phyloP scores from a whole-genome alignment of 495 filamentous ascomycete species.

The Lophium mytilinum region DNA sequence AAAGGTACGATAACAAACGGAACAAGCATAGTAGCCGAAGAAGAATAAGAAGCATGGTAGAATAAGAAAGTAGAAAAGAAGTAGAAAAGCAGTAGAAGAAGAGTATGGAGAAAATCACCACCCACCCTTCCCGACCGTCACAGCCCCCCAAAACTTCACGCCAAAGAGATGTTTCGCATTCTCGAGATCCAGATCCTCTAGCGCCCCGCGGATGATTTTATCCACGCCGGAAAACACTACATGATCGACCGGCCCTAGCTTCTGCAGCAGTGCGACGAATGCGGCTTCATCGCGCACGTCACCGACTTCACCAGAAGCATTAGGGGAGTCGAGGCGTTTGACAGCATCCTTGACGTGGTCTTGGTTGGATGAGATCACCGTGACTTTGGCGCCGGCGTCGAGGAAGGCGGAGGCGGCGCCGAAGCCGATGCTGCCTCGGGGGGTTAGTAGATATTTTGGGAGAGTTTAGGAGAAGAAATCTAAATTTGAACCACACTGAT shows the following conservation, averaged over 20 bases:
- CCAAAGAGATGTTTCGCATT: slow-evolving; percentile 37
- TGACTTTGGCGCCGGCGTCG: neutral
- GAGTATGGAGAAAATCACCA: neutral
- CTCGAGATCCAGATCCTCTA: slow-evolving; percentile 33
- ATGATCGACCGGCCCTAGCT: slow-evolving; percentile 35
- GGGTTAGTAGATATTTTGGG: too few relatives aligned
- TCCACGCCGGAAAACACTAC: slow-evolving; percentile 40
- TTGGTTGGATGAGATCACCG: neutral
- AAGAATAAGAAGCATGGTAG: too few relatives aligned
- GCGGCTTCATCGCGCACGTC: neutral
- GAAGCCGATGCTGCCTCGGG: neutral
- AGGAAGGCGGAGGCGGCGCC: neutral
- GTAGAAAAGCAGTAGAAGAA: neutral
- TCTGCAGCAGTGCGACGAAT: neutral
- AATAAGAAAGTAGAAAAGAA: too few relatives aligned
- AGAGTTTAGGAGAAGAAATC: too few relatives aligned
- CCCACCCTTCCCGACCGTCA: slow-evolving; percentile 35
- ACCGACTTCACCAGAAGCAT: neutral
- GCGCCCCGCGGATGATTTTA: slow-evolving; percentile 37
- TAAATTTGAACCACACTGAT: too few relatives aligned
- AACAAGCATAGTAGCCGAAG: too few relatives aligned
- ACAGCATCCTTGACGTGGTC: neutral
- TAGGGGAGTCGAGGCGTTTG: neutral
- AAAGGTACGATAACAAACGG: too few relatives aligned
- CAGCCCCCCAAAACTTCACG: slow-evolving; percentile 41